phyloP scores from a whole-genome alignment of 148 eudicot species.

The Hydrangea macrophylla region DNA sequence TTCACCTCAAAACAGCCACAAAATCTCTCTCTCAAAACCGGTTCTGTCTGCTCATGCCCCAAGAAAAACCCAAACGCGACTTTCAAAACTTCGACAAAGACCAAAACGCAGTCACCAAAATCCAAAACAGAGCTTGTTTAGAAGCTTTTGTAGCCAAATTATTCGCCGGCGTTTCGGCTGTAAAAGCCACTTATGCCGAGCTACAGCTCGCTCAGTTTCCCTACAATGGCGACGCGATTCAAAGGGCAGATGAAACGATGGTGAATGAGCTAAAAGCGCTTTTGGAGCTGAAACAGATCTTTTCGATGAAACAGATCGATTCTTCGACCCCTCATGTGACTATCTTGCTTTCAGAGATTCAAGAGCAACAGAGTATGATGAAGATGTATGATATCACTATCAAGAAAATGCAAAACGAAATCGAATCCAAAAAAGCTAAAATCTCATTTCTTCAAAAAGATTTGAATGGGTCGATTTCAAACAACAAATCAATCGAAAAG shows the following conservation, averaged over 20 bases:
- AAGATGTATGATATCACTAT: slow-evolving; percentile 82
- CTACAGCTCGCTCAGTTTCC: slow-evolving; percentile 82
- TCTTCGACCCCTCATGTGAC: slow-evolving; percentile 80
- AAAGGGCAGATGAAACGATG: slow-evolving; percentile 58
- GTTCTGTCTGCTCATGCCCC: slow-evolving; percentile 28
- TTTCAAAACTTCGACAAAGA: not conserved
- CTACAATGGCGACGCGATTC: slow-evolving; percentile 52
- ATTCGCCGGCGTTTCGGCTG: slow-evolving; percentile 67
- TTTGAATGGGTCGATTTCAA: slow-evolving; percentile 20
- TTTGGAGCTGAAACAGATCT: slow-evolving; percentile 62
- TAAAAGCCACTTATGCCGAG: slow-evolving; percentile 91
- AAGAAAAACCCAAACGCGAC: slow-evolving; percentile 18
- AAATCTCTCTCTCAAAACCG: slow-evolving; percentile 24
- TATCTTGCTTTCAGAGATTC: slow-evolving; percentile 67
- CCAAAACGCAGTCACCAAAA: slow-evolving; percentile 14
- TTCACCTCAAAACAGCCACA: slow-evolving; percentile 26
- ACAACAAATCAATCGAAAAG: slow-evolving; percentile 45
- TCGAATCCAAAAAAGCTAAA: slow-evolving; percentile 36
- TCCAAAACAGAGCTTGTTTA: slow-evolving; percentile 36
- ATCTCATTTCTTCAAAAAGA: slow-evolving; percentile 23
- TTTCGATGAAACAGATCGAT: slow-evolving; percentile 41
- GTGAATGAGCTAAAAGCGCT: slow-evolving; percentile 53
- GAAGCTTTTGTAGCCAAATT: slow-evolving; percentile 73
- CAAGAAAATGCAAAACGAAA: slow-evolving; percentile 58
- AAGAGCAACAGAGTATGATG: slow-evolving; percentile 78